A percentile compares a stretch with the other conserved stretches of the same genome.
Conservation (phyloP, 2,329 filamentous ascomycete species). For the Magnaporthales sp. region DNA sequence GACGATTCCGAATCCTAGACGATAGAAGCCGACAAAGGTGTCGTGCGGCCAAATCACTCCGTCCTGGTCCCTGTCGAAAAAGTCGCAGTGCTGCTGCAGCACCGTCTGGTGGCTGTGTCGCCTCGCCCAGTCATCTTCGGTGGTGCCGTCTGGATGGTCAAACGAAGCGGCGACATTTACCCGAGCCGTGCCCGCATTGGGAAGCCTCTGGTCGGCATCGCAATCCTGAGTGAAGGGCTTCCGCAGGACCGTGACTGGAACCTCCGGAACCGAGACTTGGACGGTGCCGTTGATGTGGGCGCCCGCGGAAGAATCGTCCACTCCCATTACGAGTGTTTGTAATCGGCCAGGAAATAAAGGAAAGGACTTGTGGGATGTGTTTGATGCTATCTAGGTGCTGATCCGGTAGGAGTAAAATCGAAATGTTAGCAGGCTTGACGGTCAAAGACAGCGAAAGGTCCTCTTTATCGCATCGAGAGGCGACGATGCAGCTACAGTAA, state of each 20-base stretch:
- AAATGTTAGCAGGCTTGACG: neutral
- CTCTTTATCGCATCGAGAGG: neutral
- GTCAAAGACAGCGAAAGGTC: neutral
- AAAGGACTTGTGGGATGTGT: too few relatives aligned
- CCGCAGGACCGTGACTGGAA: neutral
- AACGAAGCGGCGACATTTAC: neutral
- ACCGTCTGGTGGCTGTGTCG: neutral
- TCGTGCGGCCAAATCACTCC: neutral
- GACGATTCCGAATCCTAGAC: neutral
- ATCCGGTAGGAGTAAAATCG: too few relatives aligned
- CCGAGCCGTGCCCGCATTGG: neutral
- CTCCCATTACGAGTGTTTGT: neutral
- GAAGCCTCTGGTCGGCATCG: neutral
- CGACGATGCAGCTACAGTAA: neutral
- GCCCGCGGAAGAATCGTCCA: neutral
- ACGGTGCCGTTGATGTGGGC: neutral
- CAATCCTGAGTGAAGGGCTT: neutral
- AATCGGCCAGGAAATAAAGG: neutral
- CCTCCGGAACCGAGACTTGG: neutral
- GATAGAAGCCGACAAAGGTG: constrained; percentile 5
- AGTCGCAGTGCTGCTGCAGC: neutral
- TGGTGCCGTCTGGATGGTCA: neutral
- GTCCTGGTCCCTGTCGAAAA: neutral
- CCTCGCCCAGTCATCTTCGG: neutral
- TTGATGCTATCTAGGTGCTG: too few relatives aligned